Percentiles rank a stretch among this genome's conserved stretches.
Conservation (phyloP, 108 stramenopile species). For the Thalassiosira profunda region DNA sequence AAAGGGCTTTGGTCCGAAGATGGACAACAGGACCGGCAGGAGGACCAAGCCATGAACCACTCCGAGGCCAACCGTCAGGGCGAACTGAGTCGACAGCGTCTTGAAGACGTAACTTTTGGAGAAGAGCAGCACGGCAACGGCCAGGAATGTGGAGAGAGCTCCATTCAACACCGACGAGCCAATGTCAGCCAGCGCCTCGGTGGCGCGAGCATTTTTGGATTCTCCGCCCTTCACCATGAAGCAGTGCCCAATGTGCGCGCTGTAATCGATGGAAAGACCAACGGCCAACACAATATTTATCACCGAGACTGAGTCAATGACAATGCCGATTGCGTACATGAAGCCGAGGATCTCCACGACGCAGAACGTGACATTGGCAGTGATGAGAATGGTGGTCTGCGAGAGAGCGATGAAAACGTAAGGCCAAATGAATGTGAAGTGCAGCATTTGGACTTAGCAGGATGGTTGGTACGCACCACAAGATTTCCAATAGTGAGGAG, state of each 20-base stretch:
- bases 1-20: conserved; percentile 66
- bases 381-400: conserved; percentile 72
- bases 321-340: conserved; percentile 83
- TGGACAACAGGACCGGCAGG: conserved; percentile 64
- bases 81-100: conserved; percentile 69
- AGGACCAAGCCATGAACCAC: conserved; percentile 68
- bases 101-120: conserved; percentile 69
- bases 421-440: too few relatives aligned
- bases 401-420: too few relatives aligned
- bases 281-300: conserved; percentile 89
- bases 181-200: conserved; percentile 73
- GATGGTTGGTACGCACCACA: too few relatives aligned
- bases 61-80: conserved; percentile 68
- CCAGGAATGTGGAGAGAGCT: conserved; percentile 79
- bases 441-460: too few relatives aligned
- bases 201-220: conserved; percentile 53
- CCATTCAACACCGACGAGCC: conserved; percentile 77
- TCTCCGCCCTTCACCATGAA: conserved; percentile 81
- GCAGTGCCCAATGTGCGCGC: conserved; percentile 73
- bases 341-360: conserved; percentile 85
- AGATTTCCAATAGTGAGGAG: conserved; percentile 64
- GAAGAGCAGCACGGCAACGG: conserved; percentile 71
- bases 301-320: conserved; percentile 83
- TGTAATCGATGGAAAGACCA: conserved; percentile 88
- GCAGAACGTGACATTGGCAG: conserved; percentile 73